phyloP scores from a whole-genome alignment of 225 moss, liverwort and hornwort genomes.

The Pseudisothecium myosuroides region DNA sequence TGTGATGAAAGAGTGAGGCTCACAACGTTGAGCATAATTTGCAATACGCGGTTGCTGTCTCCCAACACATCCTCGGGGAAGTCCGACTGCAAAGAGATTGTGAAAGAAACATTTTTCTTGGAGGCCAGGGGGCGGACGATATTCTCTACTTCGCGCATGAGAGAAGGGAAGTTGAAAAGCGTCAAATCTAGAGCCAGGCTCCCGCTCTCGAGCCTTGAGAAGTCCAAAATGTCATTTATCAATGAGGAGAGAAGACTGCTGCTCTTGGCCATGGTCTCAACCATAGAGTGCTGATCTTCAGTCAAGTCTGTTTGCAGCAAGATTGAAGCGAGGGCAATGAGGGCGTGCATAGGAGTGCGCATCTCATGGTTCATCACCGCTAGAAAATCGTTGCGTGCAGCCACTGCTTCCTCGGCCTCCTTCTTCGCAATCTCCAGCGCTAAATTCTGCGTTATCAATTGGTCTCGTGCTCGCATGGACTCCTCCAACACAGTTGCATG shows the following conservation, averaged over 20 bases:
- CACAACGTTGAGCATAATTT: slow-evolving; percentile 76
- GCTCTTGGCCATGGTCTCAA: slow-evolving; percentile 87
- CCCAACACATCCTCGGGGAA: slow-evolving; percentile 61
- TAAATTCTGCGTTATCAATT: slow-evolving; percentile 66
- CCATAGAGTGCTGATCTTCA: slow-evolving; percentile 78
- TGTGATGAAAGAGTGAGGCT: neutral
- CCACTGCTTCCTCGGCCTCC: slow-evolving; percentile 86
- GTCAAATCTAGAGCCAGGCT: slow-evolving; percentile 63
- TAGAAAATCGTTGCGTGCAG: slow-evolving; percentile 82
- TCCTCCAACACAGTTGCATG: slow-evolving; percentile 94
- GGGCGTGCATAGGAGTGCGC: slow-evolving; percentile 94
- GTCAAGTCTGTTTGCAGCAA: slow-evolving; percentile 69
- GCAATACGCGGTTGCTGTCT: slow-evolving; percentile 74
- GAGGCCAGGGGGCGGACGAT: slow-evolving; percentile 75
- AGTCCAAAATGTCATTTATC: slow-evolving; percentile 84
- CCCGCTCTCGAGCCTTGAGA: slow-evolving; percentile 80
- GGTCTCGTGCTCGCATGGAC: slow-evolving; percentile 73
- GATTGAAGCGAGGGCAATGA: slow-evolving; percentile 78
- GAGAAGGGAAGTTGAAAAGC: slow-evolving; percentile 47
- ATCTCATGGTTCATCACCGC: slow-evolving; percentile 96
- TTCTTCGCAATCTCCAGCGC: slow-evolving; percentile 74
- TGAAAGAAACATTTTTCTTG: slow-evolving; percentile 51
- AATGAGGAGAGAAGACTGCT: slow-evolving; percentile 74
- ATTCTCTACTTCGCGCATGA: slow-evolving; percentile 78
- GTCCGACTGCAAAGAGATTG: slow-evolving; percentile 40